Evolutionary conservation across 768 basidiomycete species (phyloP).

Genomic region (Serendipita vermifera): DNA sequence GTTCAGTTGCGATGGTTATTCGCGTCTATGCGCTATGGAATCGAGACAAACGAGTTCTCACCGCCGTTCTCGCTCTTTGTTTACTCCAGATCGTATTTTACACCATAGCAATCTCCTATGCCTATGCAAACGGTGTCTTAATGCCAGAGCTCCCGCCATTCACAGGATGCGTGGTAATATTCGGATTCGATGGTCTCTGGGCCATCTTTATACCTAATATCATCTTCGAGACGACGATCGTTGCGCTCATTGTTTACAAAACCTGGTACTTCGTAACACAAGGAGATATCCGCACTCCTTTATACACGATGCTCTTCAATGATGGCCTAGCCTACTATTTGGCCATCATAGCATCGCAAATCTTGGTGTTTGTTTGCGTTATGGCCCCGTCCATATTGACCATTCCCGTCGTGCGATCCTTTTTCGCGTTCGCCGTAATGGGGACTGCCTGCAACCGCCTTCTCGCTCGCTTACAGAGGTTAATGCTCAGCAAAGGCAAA

Average conservation of each 20-base stretch:
- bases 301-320: neutral
- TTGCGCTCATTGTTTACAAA: neutral
- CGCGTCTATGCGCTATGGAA: slow-evolving; percentile 8
- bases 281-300: neutral
- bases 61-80: too few relatives aligned
- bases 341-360: neutral
- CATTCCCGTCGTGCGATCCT: neutral
- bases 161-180: neutral
- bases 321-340: neutral
- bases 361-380: neutral
- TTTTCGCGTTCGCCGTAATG: neutral
- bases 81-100: neutral
- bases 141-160: neutral
- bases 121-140: neutral
- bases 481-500: too few relatives aligned
- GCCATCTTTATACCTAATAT: neutral
- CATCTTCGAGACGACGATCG: neutral
- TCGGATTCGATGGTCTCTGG: neutral
- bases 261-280: neutral
- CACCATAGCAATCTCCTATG: neutral
- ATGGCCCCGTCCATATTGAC: neutral
- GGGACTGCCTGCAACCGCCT: neutral
- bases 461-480: neutral
- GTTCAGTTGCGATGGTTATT: neutral
- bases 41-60: neutral